A percentile compares a stretch with the other conserved stretches of the same genome.
phyloP scores from a whole-genome alignment of 148 eudicot genomes.

The Fagopyrum homotropicum region DNA sequence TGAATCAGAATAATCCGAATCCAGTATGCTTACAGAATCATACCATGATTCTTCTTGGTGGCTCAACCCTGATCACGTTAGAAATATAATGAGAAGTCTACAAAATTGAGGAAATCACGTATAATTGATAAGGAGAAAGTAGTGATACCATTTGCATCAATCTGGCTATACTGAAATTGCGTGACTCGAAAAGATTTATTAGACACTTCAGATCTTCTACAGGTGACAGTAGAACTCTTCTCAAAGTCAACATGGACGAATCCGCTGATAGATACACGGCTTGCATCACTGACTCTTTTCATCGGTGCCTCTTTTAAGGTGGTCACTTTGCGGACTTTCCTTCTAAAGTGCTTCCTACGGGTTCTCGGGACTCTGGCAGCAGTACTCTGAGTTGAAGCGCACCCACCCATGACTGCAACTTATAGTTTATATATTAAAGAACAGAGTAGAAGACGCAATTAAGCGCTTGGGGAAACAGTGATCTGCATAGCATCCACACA shows the following conservation, averaged over 20 bases:
- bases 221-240: slow-evolving; percentile 16
- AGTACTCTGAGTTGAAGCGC: background rate
- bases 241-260: slow-evolving; percentile 37
- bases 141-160: slow-evolving; percentile 45
- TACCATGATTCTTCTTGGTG: slow-evolving; percentile 76
- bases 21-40: slow-evolving; percentile 61
- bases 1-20: slow-evolving; percentile 67
- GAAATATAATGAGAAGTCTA: background rate
- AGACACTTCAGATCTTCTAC: slow-evolving; percentile 16
- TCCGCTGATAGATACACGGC: slow-evolving; percentile 31
- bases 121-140: background rate
- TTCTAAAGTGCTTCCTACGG: slow-evolving; percentile 26
- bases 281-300: slow-evolving; percentile 30
- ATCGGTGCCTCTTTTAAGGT: slow-evolving; percentile 35
- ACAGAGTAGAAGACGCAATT: background rate
- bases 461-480: background rate
- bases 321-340: slow-evolving; percentile 41
- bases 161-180: slow-evolving; percentile 35
- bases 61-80: slow-evolving; percentile 27
- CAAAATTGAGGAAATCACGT: background rate
- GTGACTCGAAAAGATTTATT: slow-evolving; percentile 31
- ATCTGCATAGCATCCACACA: background rate
- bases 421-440: background rate
- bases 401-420: background rate
- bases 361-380: background rate